phyloP scores from a whole-genome alignment of 2,329 filamentous ascomycete genomes.

The Nemania serpens region DNA sequence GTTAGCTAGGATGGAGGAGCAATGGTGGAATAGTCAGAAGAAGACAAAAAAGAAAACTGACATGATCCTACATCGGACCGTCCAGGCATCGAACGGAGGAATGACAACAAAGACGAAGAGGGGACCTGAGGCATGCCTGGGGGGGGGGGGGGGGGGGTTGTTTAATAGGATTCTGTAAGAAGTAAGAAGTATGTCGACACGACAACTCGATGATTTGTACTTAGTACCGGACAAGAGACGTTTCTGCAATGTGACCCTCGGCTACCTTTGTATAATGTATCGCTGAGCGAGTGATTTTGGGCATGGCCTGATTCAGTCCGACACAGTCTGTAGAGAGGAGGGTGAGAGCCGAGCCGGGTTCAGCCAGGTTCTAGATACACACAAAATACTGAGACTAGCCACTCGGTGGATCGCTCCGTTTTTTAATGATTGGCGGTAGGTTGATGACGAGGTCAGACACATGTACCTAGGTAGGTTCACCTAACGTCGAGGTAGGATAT shows the following conservation, averaged over 20 bases:
- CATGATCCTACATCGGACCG: not conserved
- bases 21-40: no score
- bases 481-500: no score
- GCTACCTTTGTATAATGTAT: not conserved
- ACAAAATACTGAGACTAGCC: not conserved
- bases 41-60: not conserved
- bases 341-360: not conserved
- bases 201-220: not conserved
- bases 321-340: conserved; percentile 18
- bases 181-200: no score
- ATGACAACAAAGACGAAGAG: no score
- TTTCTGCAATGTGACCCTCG: not conserved
- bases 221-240: not conserved
- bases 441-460: not conserved
- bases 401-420: not conserved
- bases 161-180: no score
- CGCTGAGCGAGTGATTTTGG: conserved; percentile 20
- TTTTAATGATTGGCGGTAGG: not conserved
- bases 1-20: no score
- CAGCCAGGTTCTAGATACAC: not conserved
- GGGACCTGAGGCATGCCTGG: no score
- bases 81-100: no score
- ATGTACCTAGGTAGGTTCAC: no score
- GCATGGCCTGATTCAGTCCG: conserved; percentile 9
- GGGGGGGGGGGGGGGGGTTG: no score